These are phyloP conservation scores for Fusarium albidum DNA, from an alignment of 2,329 filamentous ascomycete species.

Conservation along the genomic window DNA sequence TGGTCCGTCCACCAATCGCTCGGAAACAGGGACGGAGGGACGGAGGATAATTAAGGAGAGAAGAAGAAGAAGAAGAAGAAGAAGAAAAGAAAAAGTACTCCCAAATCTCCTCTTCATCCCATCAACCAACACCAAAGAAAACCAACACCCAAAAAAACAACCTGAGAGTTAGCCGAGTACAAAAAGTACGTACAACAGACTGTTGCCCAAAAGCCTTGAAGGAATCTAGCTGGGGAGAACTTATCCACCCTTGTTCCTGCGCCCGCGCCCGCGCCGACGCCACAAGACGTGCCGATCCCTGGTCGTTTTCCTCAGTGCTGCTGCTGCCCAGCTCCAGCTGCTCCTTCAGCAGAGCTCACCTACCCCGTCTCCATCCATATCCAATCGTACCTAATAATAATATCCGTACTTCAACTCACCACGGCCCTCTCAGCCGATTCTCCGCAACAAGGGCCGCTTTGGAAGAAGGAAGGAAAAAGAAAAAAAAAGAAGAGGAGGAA, in stretches of 20 bases:
- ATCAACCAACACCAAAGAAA: too few species aligned
- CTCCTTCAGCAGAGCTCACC: too few species aligned
- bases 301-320: not conserved
- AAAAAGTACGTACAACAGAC: not conserved
- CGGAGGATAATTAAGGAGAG: too few species aligned
- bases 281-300: constrained; percentile 28
- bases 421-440: constrained; percentile 31
- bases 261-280: constrained; percentile 19
- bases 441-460: constrained; percentile 26
- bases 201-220: constrained; percentile 3
- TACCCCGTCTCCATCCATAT: too few species aligned
- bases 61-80: constrained; percentile 11
- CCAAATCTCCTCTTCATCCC: not conserved
- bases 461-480: constrained; percentile 5
- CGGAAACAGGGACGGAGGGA: constrained; percentile 1
- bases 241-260: constrained; percentile 27
- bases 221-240: not conserved
- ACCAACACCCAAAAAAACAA: too few species aligned
- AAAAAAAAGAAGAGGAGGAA: too few species aligned
- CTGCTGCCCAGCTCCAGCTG: constrained; percentile 2
- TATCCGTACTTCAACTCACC: constrained; percentile 26
- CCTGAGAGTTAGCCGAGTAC: not conserved
- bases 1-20: constrained; percentile 29
- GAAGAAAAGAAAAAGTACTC: constrained; percentile 9
- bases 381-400: not conserved